Evolutionary conservation across 208 protist species (phyloP).

Genomic region (Trypanosoma congolense): DNA sequence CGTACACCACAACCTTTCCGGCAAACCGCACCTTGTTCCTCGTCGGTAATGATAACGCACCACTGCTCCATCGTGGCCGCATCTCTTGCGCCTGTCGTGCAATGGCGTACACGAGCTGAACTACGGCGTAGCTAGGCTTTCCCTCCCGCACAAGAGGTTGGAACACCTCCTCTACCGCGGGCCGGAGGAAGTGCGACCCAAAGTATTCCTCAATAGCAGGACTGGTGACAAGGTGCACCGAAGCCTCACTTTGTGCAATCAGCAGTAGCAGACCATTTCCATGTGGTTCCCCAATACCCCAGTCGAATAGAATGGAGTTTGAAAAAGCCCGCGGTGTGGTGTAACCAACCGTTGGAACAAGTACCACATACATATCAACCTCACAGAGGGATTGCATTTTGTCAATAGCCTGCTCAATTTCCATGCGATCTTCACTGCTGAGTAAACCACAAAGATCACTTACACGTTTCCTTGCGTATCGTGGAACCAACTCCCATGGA

Average conservation of each 20-base stretch:
- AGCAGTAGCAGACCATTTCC: constrained; percentile 79
- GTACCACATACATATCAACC: constrained; percentile 76
- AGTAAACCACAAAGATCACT: constrained; percentile 78
- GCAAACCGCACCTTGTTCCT: constrained; percentile 72
- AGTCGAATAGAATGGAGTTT: constrained; percentile 84
- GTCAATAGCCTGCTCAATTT: constrained; percentile 85
- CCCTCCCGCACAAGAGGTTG: constrained; percentile 78
- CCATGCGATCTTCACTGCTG: constrained; percentile 75
- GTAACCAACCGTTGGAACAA: constrained; percentile 85
- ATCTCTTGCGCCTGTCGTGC: constrained; percentile 81
- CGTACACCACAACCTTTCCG: constrained; percentile 56
- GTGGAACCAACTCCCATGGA: constrained; percentile 79
- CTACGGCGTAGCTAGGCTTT: constrained; percentile 66
- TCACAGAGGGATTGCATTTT: constrained; percentile 82
- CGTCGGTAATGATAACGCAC: constrained; percentile 47
- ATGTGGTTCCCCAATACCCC: constrained; percentile 66
- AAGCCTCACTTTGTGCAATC: constrained; percentile 77
- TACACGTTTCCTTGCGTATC: constrained; percentile 81
- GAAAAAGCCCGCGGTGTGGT: constrained; percentile 72
- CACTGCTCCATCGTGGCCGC: constrained; percentile 52
- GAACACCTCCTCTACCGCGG: constrained; percentile 69
- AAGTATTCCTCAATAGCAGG: constrained; percentile 82
- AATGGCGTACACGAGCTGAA: constrained; percentile 86
- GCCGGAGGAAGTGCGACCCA: constrained; percentile 54
- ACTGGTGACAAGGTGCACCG: constrained; percentile 71